These are phyloP conservation scores for Tetrahymena thermophila DNA, from an alignment of 73 alveolate genomes.

Conservation along the genomic window DNA sequence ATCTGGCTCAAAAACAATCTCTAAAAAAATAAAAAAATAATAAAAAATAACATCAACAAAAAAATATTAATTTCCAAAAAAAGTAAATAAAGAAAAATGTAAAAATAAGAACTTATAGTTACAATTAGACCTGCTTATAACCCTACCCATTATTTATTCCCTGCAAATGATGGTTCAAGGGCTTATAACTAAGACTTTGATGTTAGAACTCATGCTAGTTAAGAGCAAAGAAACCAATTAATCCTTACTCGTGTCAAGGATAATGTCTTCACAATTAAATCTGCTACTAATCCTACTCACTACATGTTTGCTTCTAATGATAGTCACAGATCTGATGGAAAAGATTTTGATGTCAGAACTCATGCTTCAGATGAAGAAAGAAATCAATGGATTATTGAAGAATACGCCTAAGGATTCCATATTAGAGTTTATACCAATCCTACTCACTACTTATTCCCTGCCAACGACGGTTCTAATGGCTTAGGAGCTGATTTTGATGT, in stretches of 20 bases:
- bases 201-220: conserved; percentile 17
- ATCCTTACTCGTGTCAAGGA: neutral
- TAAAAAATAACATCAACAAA: no score
- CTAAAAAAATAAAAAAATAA: no score
- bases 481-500: conserved; percentile 14
- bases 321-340: neutral
- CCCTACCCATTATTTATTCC: conserved; percentile 12
- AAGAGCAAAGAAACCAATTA: conserved; percentile 25
- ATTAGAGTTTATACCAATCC: neutral
- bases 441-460: neutral
- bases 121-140: conserved; percentile 3
- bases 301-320: conserved; percentile 20
- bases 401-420: neutral
- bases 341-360: conserved; percentile 27
- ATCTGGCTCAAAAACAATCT: no score
- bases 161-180: conserved; percentile 15
- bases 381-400: conserved; percentile 30
- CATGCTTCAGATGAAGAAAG: conserved; percentile 22
- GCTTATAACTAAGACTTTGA: conserved; percentile 3
- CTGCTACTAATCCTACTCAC: conserved; percentile 9
- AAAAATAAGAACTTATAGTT: neutral
- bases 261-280: conserved; percentile 16
- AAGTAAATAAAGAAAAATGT: no score
- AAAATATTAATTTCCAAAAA: no score
- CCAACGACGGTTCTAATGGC: neutral